A percentile compares a stretch with the other conserved stretches of the same genome.
These are phyloP conservation scores for Ceratonia siliqua DNA, from an alignment of 306 rosid species.

Conservation along the genomic window DNA sequence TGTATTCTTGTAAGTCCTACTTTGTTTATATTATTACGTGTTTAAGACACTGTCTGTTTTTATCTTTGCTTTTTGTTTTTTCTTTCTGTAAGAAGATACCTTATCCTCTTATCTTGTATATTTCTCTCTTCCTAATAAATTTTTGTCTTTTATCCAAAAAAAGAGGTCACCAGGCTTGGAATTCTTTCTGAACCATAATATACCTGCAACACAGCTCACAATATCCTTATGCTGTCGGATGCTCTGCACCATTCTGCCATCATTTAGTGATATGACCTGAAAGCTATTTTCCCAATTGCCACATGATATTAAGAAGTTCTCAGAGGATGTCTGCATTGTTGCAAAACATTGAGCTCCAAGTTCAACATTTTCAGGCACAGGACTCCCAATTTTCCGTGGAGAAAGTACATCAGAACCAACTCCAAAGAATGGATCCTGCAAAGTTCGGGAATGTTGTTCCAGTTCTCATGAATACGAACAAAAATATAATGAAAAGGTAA, in stretches of 20 bases:
- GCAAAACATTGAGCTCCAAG: constrained; percentile 89
- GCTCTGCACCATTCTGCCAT: constrained; percentile 94
- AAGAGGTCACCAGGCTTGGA: constrained; percentile 10
- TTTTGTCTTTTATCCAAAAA: not conserved
- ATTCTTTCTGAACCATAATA: constrained; percentile 23
- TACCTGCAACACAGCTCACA: constrained; percentile 98
- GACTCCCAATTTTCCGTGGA: constrained; percentile 87
- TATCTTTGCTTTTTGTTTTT: not conserved
- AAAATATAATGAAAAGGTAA: constrained; percentile 14
- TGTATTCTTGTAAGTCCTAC: not conserved
- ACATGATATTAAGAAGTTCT: constrained; percentile 85
- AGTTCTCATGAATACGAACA: constrained; percentile 22
- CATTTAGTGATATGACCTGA: constrained; percentile 84
- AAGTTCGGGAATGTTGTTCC: constrained; percentile 25
- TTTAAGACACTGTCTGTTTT: not conserved
- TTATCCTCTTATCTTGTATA: not conserved
- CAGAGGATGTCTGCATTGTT: constrained; percentile 74
- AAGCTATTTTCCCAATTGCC: constrained; percentile 99
- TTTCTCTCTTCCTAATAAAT: not conserved
- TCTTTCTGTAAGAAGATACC: not conserved
- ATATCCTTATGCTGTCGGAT: constrained; percentile 97
- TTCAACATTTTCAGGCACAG: constrained; percentile 87
- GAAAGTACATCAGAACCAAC: constrained; percentile 82
- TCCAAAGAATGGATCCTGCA: constrained; percentile 90
- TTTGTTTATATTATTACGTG: not conserved